phyloP scores from a whole-genome alignment of 768 basidiomycete genomes.

The Trametes gibbosa region DNA sequence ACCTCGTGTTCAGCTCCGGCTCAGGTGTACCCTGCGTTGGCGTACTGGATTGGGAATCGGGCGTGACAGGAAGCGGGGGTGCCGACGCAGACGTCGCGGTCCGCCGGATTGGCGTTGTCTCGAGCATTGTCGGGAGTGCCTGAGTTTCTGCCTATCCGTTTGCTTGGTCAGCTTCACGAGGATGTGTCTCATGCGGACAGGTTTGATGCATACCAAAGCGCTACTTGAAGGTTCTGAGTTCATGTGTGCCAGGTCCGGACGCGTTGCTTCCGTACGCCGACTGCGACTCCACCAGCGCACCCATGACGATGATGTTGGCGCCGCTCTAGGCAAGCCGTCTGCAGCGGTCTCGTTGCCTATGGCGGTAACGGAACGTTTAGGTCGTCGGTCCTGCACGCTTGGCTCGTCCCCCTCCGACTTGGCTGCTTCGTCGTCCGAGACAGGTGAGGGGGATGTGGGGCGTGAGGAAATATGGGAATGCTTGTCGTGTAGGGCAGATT shows the following conservation, averaged over 20 bases:
- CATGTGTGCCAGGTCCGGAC: conserved; percentile 20
- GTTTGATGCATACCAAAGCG: neutral
- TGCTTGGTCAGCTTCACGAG: neutral
- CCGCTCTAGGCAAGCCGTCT: conserved; percentile 17
- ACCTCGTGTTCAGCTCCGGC: conserved; percentile 45
- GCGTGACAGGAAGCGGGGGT: conserved; percentile 1
- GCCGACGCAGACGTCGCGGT: conserved; percentile 9
- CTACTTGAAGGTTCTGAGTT: conserved; percentile 18
- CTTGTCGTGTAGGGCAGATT: conserved; percentile 33
- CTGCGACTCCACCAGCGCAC: conserved; percentile 81
- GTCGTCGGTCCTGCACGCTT: neutral
- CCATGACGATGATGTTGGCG: conserved; percentile 67
- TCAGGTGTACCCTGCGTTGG: neutral
- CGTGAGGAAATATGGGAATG: conserved; percentile 28
- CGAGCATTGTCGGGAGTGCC: neutral
- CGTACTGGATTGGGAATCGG: neutral
- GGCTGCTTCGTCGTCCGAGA: conserved; percentile 33
- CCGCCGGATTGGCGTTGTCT: neutral
- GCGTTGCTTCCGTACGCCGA: conserved; percentile 19
- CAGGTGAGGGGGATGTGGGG: conserved; percentile 35
- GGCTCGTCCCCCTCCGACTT: conserved; percentile 29
- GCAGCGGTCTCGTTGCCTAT: conserved; percentile 5
- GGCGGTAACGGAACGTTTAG: conserved; percentile 3
- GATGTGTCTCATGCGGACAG: too few relatives aligned
- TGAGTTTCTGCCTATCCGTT: conserved; percentile 2